Evolutionary conservation across 179 eudicot species (phyloP), one percentile per base, ranked within the genome.

Genomic region (Actinidia arguta): DNA sequence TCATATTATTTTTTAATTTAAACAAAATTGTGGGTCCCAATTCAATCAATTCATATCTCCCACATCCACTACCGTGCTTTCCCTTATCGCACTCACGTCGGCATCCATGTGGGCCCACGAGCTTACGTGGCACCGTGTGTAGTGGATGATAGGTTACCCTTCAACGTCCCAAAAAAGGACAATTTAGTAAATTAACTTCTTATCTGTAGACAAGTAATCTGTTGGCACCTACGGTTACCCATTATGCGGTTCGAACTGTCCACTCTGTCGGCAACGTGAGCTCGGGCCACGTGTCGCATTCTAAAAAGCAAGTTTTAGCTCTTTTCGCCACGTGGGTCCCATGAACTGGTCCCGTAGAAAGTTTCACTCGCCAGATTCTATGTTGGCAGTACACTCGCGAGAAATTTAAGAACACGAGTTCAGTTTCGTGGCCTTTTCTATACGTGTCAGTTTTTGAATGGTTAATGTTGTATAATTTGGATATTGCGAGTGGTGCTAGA

Each of bases 231-330:
- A 62, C 39, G 39, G 68, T 62, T 62, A 14, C 14, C 68, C 68
- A 9, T 11, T 25, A 31, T 0, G n/a, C 31, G 31, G 24, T 61
- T 27, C 24, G 0, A 0, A 11, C 39, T 22, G 66, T 61, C 20
- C 8, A 61, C 39, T 66, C 46, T 66, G 71, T 66, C 71, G 71
- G 71, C 71, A 66, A 66, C 71, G 71, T 31, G 71, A 27, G 20
- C 4, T 8, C 16, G 46, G n/a, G 18, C n/a, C 61, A 56, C 61
- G 61, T 18, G 61, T 56, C 61, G 20, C 61, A 18, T 56, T n/a
- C 11, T 44, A 27, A 31, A 66, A 13, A 4, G 70, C 36, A 64
- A 25, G 39, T 63, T 24, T 25, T 24, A 22, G 3, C 1, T 25
- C 2, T 7, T 27, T 13, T 24, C 36, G 71, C 46, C 71, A 24